phyloP scores from a whole-genome alignment of 305 asterid genomes.

The Fraxinus baroniana region DNA sequence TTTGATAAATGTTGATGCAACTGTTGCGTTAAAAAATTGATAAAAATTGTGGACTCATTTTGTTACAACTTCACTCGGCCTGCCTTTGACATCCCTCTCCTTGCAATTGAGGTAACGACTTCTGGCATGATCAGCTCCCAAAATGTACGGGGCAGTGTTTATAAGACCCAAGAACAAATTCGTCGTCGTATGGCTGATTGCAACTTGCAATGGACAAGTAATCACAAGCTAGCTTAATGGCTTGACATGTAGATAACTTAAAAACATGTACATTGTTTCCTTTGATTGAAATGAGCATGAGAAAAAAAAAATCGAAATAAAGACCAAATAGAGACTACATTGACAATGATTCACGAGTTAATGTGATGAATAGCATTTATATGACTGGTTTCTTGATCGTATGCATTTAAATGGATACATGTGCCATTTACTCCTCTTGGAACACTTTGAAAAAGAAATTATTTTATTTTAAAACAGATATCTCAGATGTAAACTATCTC shows the following conservation, averaged over 20 bases:
- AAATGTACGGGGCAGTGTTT: not conserved
- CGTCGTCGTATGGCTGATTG: not conserved
- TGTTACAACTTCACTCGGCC: not conserved
- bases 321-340: not conserved
- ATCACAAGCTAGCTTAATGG: not conserved
- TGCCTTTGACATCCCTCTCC: not conserved
- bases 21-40: not conserved
- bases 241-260: not conserved
- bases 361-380: not conserved
- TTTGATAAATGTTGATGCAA: no score
- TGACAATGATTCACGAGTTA: not conserved
- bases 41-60: not conserved
- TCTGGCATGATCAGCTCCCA: not conserved
- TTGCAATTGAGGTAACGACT: not conserved
- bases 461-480: not conserved
- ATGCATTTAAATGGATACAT: not conserved
- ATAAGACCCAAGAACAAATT: not conserved
- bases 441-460: not conserved
- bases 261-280: not conserved
- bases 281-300: not conserved
- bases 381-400: not conserved
- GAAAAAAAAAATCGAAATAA: no score
- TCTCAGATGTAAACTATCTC: conserved; percentile 2
- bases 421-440: not conserved
- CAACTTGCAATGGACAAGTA: not conserved